A percentile compares a stretch with the other conserved stretches of the same genome.
These are phyloP conservation scores for Fusarium sp. DNA, from an alignment of 2,329 filamentous ascomycete species.

Conservation along the genomic window DNA sequence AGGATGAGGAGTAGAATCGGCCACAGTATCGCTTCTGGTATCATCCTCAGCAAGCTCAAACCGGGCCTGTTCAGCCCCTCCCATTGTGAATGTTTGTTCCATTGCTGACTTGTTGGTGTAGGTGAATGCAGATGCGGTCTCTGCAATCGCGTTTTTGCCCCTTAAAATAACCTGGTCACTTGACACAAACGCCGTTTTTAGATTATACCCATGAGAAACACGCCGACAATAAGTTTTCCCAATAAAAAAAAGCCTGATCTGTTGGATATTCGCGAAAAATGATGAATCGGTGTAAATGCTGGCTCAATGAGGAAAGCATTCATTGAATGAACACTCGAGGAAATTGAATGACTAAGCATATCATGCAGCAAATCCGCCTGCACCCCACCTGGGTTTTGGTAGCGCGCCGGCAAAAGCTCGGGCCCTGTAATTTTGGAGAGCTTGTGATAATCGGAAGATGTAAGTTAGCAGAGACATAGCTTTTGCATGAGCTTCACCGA, in stretches of 20 bases:
- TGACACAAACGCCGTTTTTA: slow-evolving; percentile 28
- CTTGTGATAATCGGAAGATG: slow-evolving; percentile 44
- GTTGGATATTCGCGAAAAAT: background rate
- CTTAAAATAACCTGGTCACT: slow-evolving; percentile 25
- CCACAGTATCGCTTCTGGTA: slow-evolving; percentile 42
- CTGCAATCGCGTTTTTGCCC: slow-evolving; percentile 6
- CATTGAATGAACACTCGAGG: slow-evolving; percentile 8
- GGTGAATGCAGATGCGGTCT: slow-evolving; percentile 3
- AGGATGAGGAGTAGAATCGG: slow-evolving; percentile 39
- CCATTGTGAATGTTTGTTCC: slow-evolving; percentile 43
- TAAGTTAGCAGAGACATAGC: slow-evolving; percentile 37
- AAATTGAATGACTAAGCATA: slow-evolving; percentile 41
- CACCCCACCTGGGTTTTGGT: background rate
- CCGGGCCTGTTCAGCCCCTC: slow-evolving; percentile 43
- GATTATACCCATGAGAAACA: background rate
- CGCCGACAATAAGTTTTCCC: background rate
- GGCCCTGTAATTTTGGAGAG: slow-evolving; percentile 38
- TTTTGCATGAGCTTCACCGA: slow-evolving; percentile 32
- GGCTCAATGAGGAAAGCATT: slow-evolving; percentile 8
- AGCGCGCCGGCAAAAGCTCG: slow-evolving; percentile 42
- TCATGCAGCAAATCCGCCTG: background rate
- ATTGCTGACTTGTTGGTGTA: slow-evolving; percentile 35
- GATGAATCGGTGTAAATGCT: slow-evolving; percentile 24
- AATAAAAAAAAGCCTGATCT: background rate
- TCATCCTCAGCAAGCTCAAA: slow-evolving; percentile 43